Conservation (phyloP, 2,329 filamentous ascomycete genomes). For the Hortaea werneckii region DNA sequence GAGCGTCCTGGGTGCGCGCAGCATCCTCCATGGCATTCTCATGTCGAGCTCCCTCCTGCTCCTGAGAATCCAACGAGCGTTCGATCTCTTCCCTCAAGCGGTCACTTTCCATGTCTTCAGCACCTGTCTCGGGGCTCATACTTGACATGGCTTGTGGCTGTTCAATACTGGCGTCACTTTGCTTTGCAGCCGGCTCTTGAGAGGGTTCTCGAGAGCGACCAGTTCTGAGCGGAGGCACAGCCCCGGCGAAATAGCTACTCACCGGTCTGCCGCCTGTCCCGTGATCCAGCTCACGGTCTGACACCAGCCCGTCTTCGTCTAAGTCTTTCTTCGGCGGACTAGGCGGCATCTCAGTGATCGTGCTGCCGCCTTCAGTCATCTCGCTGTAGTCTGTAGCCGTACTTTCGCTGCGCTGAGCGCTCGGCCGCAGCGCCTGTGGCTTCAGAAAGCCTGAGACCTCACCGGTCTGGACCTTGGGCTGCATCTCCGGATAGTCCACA, state of each 20-base stretch:
- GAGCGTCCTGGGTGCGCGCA: slow-evolving; percentile 18
- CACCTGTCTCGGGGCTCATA: slow-evolving; percentile 10
- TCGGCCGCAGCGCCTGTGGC: slow-evolving; percentile 1
- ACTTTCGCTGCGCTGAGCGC: slow-evolving; percentile 4
- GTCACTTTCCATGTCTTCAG: slow-evolving; percentile 59
- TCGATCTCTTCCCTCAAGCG: slow-evolving; percentile 65
- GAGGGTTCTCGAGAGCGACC: slow-evolving; percentile 17
- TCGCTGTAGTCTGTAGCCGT: slow-evolving; percentile 5
- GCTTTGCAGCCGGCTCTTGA: background rate
- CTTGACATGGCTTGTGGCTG: background rate
- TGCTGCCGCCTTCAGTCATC: slow-evolving; percentile 5
- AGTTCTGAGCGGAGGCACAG: slow-evolving; percentile 5
- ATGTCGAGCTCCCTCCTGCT: slow-evolving; percentile 8
- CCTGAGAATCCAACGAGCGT: slow-evolving; percentile 50
- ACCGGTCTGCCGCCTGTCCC: slow-evolving; percentile 4
- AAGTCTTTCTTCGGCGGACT: slow-evolving; percentile 40
- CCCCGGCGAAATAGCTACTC: slow-evolving; percentile 12
- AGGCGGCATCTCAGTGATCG: slow-evolving; percentile 23
- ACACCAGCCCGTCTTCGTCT: slow-evolving; percentile 12
- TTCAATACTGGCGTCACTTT: background rate
- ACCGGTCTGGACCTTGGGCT: slow-evolving; percentile 11
- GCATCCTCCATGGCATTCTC: slow-evolving; percentile 11
- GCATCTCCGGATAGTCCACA: slow-evolving; percentile 16
- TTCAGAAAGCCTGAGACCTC: slow-evolving; percentile 3
- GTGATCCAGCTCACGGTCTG: background rate